phyloP scores from a whole-genome alignment of 345 rosid species.

The Triadica sebifera region DNA sequence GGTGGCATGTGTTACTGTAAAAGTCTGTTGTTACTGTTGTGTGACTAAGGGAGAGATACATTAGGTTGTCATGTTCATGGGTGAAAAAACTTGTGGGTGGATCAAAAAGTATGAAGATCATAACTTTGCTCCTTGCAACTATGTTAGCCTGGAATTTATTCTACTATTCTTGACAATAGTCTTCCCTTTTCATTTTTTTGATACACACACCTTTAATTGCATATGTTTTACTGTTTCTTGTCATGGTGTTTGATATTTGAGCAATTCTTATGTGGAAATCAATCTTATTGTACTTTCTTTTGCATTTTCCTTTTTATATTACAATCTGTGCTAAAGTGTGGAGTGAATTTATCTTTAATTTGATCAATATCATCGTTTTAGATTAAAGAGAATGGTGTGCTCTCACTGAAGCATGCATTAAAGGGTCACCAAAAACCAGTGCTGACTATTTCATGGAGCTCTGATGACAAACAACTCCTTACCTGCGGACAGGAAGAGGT shows the following conservation, averaged over 20 bases:
- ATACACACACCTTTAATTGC: background rate
- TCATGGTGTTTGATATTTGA: background rate
- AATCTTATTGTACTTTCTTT: background rate
- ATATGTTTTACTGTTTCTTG: background rate
- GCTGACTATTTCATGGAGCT: slow-evolving; percentile 59
- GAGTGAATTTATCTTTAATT: background rate
- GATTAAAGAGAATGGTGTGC: slow-evolving; percentile 42
- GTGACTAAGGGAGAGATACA: background rate
- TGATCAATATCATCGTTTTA: slow-evolving; percentile 17
- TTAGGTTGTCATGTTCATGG: background rate
- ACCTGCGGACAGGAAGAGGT: slow-evolving; percentile 61
- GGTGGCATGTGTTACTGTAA: background rate
- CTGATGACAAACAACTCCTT: slow-evolving; percentile 54
- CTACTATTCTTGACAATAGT: background rate
- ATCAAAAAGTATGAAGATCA: background rate
- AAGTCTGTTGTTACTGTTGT: background rate
- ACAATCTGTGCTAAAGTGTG: background rate
- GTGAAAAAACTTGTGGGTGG: background rate
- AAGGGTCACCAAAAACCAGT: slow-evolving; percentile 55
- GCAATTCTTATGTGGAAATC: background rate
- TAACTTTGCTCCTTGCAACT: background rate
- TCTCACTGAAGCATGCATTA: slow-evolving; percentile 47
- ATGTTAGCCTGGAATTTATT: background rate
- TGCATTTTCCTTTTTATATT: background rate
- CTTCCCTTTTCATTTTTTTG: background rate